phyloP scores from a whole-genome alignment of 2,329 filamentous ascomycete species.

The Gaeumannomyces tritici region DNA sequence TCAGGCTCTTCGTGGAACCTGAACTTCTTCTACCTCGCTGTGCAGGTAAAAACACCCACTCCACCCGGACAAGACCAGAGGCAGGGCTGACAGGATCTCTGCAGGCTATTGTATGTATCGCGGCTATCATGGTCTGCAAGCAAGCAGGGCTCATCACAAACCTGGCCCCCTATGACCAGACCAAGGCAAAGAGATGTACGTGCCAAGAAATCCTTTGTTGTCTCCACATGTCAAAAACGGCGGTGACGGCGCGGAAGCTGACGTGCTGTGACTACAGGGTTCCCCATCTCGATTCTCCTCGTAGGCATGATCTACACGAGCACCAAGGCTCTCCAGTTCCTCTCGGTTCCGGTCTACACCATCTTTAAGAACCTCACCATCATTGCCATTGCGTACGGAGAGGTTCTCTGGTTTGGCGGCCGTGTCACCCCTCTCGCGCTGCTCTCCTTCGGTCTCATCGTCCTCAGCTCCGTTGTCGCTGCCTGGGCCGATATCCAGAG shows the following conservation, averaged over 20 bases:
- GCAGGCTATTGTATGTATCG: slow-evolving; percentile 81
- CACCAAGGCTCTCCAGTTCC: slow-evolving; percentile 89
- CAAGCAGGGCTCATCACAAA: slow-evolving; percentile 73
- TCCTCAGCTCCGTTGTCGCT: slow-evolving; percentile 85
- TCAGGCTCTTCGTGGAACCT: slow-evolving; percentile 88
- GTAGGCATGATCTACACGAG: slow-evolving; percentile 99
- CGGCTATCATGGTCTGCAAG: slow-evolving; percentile 76
- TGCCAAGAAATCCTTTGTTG: slow-evolving; percentile 7
- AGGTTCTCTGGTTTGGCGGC: slow-evolving; percentile 96
- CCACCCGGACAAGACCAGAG: neutral
- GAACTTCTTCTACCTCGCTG: slow-evolving; percentile 86
- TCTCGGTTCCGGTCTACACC: slow-evolving; percentile 96
- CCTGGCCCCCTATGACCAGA: slow-evolving; percentile 69
- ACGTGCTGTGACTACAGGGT: slow-evolving; percentile 51
- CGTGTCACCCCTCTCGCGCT: slow-evolving; percentile 80
- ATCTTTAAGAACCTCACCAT: slow-evolving; percentile 99
- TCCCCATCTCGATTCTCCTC: slow-evolving; percentile 88
- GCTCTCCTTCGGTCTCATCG: slow-evolving; percentile 94
- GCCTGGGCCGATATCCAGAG: slow-evolving; percentile 96
- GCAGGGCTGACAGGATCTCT: slow-evolving; percentile 8
- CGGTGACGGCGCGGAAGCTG: neutral
- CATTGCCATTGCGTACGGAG: slow-evolving; percentile 95
- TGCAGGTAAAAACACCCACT: slow-evolving; percentile 63
- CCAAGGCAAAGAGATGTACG: slow-evolving; percentile 89
- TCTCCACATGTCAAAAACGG: neutral